Evolutionary conservation across 306 rosid genomes (phyloP), one percentile per base, ranked within the genome.

Genomic region (Sicyos edulis): DNA sequence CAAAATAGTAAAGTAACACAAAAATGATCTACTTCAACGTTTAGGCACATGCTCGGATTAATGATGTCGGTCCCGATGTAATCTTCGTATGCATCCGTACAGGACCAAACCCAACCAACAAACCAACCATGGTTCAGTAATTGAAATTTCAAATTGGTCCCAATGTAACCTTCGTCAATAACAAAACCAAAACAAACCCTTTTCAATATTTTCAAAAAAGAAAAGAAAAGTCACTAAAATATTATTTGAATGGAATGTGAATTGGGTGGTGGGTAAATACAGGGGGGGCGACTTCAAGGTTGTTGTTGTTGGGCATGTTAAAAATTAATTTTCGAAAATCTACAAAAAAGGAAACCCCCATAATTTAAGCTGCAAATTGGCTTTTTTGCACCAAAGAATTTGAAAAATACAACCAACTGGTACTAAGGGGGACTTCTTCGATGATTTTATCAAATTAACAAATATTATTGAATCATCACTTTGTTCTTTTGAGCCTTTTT

Each of bases 401-500:
- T 22, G 72, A 21, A 22, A 22, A 22, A 21, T 67, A 67, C 72
- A 67, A 20, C n/a, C 29, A 66, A 67, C 57, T 10, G 22, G 29
- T 26, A 42, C 52, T 10, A n/a, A 1, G 29, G 74, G 47, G 47
- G 11, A 9, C 47, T 42, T 42, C 47, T 42, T 42, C 47, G 2
- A 42, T 8, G 47, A 42, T 47, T 50, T 65, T 32, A 65, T 65
- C 54, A 29, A 47, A 71, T 34, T 53, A 71, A 54, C 75, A 69
- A 69, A 42, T 52, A n/a, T 29, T 50, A 24, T 4, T 2, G 7
- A 70, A 24, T 53, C 47, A 9, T 42, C 11, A 86, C 72, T 73
- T 70, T 75, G 68, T 77, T 8, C 81, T 85, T 83, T 87, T 83
- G 6, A 63, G 64, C 82, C 73, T 87, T 22, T 75, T 66, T 70